These are phyloP conservation scores for Erysimum pusillum DNA, from an alignment of 441 rosid genomes.

Conservation along the genomic window DNA sequence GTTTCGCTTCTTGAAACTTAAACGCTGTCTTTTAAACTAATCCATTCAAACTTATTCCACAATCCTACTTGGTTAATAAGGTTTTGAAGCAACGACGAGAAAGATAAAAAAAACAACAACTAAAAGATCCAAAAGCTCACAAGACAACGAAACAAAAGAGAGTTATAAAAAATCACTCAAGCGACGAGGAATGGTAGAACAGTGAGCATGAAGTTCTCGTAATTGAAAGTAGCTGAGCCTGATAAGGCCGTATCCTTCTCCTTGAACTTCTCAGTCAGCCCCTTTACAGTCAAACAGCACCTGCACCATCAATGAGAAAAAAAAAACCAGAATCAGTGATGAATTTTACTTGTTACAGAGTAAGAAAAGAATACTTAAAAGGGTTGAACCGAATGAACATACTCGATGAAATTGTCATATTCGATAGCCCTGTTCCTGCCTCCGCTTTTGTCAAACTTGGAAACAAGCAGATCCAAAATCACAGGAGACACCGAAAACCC, in stretches of 20 bases:
- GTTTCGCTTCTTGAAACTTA: too few species aligned
- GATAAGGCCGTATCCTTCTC: constrained; percentile 70
- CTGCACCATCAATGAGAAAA: constrained; percentile 52
- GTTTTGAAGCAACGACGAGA: constrained; percentile 25
- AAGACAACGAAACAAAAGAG: background rate
- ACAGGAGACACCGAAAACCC: constrained; percentile 53
- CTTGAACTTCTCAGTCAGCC: constrained; percentile 86
- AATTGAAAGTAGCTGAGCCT: constrained; percentile 82
- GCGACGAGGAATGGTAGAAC: constrained; percentile 89
- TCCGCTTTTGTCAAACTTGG: constrained; percentile 85
- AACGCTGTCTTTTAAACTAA: too few species aligned
- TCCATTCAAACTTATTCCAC: constrained; percentile 21
- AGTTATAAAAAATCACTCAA: constrained; percentile 21
- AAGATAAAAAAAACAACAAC: constrained; percentile 12
- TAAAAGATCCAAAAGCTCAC: constrained; percentile 14
- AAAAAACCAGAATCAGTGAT: constrained; percentile 1
- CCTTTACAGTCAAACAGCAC: constrained; percentile 97
- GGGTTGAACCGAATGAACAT: constrained; percentile 36
- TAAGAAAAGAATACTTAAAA: background rate
- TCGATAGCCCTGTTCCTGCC: constrained; percentile 78
- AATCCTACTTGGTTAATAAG: background rate
- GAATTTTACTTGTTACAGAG: background rate
- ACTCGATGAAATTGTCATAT: constrained; percentile 96
- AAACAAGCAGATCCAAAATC: constrained; percentile 75
- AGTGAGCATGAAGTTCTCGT: constrained; percentile 82